Evolutionary conservation across 139 green algal species (phyloP), one percentile per base, ranked within the genome.

Genomic region (Astrephomene gubernaculifera): DNA sequence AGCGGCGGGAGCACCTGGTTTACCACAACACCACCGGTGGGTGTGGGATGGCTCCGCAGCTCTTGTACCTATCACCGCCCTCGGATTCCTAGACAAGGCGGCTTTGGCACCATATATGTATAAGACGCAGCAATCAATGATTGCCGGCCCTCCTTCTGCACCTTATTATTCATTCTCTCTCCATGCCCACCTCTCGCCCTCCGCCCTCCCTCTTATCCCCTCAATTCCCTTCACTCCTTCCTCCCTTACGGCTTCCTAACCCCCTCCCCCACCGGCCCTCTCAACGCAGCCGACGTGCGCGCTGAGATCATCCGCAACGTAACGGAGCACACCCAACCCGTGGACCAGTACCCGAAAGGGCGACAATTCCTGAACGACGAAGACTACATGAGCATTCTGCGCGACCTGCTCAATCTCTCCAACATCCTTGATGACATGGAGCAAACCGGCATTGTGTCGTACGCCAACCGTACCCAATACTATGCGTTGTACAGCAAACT

Each of bases 351-450:
- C 45, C 91, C 91, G 1, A 90, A 87, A 57, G 88, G 88, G 22
- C 64, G 88, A 22, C 84, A 89, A 33, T 80, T 89, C 24, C 67
- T 94, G 21, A 71, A 89, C 44, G 90, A 93, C 36, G 91, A 94
- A 0, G 91, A 94, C 21, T 92, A 94, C 86, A 53, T 94, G 73
- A 33, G 52, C 39, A 90, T 94, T 36, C 67, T 94, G 29, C 61
- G 70, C n/a, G 91, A 94, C 81, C 82, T 94, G 79, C 87, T 94
- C 38, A 94, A 94, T 70, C 87, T 94, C 12, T 87, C 69, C 6
- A 92, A 91, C 53, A 91, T 92, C 2, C 71, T 94, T 19, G 90
- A 93, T 52, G 87, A 91, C 76, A 93, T 91, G 90, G 87, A 93
- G 82, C 81, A 89, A 44, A 91, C 85, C 9, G 87, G 71, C 2